Base-by-base conservation (phyloP, 2,329 filamentous ascomycete genomes). In the Apiospora koreana region DNA sequence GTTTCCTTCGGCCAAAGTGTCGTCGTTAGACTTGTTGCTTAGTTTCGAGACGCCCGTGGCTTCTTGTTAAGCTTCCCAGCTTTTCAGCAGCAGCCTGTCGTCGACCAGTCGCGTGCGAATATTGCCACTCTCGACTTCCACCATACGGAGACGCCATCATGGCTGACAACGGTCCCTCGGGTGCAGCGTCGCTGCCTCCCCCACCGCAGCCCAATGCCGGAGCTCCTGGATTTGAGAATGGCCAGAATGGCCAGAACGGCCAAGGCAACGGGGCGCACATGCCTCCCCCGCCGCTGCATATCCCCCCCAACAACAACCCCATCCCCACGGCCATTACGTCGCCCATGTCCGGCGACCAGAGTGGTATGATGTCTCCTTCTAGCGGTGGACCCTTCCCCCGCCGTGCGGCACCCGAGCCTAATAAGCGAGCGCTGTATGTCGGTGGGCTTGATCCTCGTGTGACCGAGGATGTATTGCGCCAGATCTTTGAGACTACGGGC, bases 401-500 rank as follows among this genome's bases (percentile, higher is more conserved):
- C 77, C 94, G 96, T 80, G 93, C 95, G 72, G 96, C 96, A 68
- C 96, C 96, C 69, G 96, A 99, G 86, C 96, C 96, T 74, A 99
- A 99, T 87, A 99, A 99, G 89, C 91, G 96, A 79, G 96, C 96
- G 70, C 86, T 99, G 73, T 99, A 99, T 79, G 94, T 99, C 71
- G 96, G 96, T 73, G 96, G 96, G 69, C 86, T 99, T 76, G 96
- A 99, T 81, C 94, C 95, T 77, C 90, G 96, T 75, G 95, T 98
- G 73, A 98, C 95, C 42, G 95, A 98, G 83, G 95, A 98, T 80
- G 94, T 98, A 70, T 84, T 98, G 81, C 94, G 94, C 79, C 95
- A 98, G 83, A 98, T 98, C 77, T 99, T 99, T 79, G 96, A 99
- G 86, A 99, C 96, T 8, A 98, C 95, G 71, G 96, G 96, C 70